Conservation (phyloP, 345 rosid species). For the Linum tenue region DNA sequence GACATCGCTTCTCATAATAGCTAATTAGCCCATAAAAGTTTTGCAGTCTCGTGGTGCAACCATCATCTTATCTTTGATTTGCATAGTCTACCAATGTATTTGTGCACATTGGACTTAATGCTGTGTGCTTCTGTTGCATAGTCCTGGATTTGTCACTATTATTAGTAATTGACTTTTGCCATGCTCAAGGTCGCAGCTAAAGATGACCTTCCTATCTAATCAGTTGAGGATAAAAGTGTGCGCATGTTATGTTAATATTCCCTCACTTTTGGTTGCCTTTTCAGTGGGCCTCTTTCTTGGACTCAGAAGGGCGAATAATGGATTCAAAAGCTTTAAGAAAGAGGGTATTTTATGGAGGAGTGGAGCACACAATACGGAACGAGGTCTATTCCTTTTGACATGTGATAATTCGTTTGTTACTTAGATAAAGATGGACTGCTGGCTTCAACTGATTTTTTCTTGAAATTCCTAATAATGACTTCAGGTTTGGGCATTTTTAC, state of each 20-base stretch:
- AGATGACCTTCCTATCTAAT: neutral
- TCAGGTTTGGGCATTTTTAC: conserved; percentile 79
- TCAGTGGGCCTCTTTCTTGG: conserved; percentile 81
- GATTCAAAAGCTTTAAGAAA: conserved; percentile 61
- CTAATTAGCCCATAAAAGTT: too few species aligned
- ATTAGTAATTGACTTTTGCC: neutral
- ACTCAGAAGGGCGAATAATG: conserved; percentile 72
- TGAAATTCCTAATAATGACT: conserved; percentile 15
- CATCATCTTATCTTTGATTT: too few species aligned
- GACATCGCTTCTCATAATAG: too few species aligned
- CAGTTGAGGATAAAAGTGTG: neutral
- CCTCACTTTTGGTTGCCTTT: conserved; percentile 6
- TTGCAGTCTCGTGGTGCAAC: neutral
- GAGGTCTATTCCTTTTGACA: conserved; percentile 46
- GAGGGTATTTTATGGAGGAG: conserved; percentile 92
- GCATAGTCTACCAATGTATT: neutral
- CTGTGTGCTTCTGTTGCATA: neutral
- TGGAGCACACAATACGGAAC: conserved; percentile 59
- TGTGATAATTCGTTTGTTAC: neutral
- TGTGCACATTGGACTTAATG: neutral
- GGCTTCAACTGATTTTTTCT: conserved; percentile 7
- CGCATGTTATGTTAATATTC: neutral
- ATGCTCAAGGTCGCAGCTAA: neutral
- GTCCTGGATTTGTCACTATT: neutral
- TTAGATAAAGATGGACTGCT: neutral